phyloP scores from a whole-genome alignment of 345 rosid genomes.

The Abelmoschus esculentus region DNA sequence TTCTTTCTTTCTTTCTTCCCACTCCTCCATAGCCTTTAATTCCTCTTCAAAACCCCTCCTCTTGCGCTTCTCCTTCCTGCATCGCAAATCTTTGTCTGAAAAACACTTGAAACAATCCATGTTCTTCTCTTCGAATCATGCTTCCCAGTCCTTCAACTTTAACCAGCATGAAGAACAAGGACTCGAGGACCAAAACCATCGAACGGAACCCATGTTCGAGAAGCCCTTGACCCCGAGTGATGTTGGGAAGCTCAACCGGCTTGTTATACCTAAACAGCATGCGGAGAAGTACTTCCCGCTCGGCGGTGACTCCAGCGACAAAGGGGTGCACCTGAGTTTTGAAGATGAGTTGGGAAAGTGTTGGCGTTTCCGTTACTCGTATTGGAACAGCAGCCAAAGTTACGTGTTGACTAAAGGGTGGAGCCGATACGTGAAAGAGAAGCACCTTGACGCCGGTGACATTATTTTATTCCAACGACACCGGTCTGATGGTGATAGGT shows the following conservation, averaged over 20 bases:
- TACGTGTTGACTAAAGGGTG: constrained; percentile 92
- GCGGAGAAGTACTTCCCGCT: constrained; percentile 84
- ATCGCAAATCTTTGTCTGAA: constrained; percentile 6
- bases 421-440: constrained; percentile 86
- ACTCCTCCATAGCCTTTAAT: constrained; percentile 2
- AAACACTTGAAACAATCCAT: constrained; percentile 14
- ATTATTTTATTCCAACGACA: constrained; percentile 58
- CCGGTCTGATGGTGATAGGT: constrained; percentile 37
- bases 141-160: constrained; percentile 14
- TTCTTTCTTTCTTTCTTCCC: constrained; percentile 13
- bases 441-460: constrained; percentile 77
- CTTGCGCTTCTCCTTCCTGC: constrained; percentile 8
- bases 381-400: constrained; percentile 86
- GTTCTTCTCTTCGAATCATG: constrained; percentile 16
- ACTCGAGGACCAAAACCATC: constrained; percentile 9
- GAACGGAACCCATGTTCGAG: constrained; percentile 57
- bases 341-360: constrained; percentile 82
- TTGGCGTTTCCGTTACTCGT: constrained; percentile 84
- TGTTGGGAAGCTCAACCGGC: constrained; percentile 84
- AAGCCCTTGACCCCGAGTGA: constrained; percentile 84
- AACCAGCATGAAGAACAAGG: constrained; percentile 23
- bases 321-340: constrained; percentile 50
- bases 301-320: constrained; percentile 39
- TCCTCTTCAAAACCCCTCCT: constrained; percentile 12
- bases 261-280: constrained; percentile 87